These are phyloP conservation scores for Epichloe gansuensis DNA, from an alignment of 2,329 filamentous ascomycete species.

Conservation along the genomic window DNA sequence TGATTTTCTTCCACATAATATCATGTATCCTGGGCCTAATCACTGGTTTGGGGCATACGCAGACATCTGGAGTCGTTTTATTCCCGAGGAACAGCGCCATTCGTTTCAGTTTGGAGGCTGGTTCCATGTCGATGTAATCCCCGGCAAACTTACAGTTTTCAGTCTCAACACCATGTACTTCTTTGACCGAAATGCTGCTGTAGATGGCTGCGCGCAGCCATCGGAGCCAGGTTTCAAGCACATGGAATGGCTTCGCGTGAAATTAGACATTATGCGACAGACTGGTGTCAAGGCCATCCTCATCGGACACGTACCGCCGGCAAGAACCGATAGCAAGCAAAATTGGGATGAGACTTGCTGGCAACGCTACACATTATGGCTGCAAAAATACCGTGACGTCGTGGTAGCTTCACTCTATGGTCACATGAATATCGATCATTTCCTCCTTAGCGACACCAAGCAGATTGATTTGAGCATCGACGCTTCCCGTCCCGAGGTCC, in stretches of 20 bases:
- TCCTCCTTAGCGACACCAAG: conserved; percentile 77
- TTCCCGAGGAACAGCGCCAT: conserved; percentile 85
- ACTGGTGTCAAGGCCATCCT: conserved; percentile 89
- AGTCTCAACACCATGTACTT: conserved; percentile 96
- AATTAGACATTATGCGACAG: conserved; percentile 70
- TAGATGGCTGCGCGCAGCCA: conserved; percentile 72
- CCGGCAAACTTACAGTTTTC: conserved; percentile 73
- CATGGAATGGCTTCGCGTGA: conserved; percentile 88
- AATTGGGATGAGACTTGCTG: conserved; percentile 96
- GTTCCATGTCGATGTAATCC: conserved; percentile 89
- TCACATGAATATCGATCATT: conserved; percentile 99
- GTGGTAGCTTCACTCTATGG: conserved; percentile 70
- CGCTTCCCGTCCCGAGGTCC: conserved; percentile 10
- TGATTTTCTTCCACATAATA: conserved; percentile 94
- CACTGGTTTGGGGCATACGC: conserved; percentile 68
- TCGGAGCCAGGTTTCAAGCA: conserved; percentile 86
- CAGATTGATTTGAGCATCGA: conserved; percentile 52
- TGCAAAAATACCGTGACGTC: conserved; percentile 82
- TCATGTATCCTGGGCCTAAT: conserved; percentile 76
- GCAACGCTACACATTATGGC: conserved; percentile 93
- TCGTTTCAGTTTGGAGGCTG: conserved; percentile 87
- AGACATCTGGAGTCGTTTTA: conserved; percentile 73
- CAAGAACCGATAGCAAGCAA: conserved; percentile 70
- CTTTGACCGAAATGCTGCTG: conserved; percentile 83
- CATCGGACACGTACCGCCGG: conserved; percentile 88